Evolutionary conservation across 1,284 basidiomycete species (phyloP).

Genomic region (Trichosporon sp.): DNA sequence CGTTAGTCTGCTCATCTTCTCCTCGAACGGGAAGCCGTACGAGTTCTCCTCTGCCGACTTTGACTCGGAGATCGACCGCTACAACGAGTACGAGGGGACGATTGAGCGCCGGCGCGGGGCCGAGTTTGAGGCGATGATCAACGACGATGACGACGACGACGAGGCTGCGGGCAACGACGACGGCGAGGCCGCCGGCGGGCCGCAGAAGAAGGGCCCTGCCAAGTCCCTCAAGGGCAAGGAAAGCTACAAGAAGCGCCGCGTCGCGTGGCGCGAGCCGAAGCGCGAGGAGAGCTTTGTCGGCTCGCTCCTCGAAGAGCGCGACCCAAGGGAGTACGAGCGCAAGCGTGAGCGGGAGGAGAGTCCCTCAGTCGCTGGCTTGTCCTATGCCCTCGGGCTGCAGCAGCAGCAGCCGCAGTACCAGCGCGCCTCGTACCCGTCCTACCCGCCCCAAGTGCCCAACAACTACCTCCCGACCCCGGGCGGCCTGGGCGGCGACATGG

Average conservation of each 20-base stretch:
- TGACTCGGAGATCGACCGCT: slow-evolving; percentile 53
- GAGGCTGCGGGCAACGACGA: slow-evolving; percentile 27
- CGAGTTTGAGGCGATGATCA: slow-evolving; percentile 55
- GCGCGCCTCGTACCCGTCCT: neutral
- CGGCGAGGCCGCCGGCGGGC: neutral
- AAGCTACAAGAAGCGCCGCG: slow-evolving; percentile 43
- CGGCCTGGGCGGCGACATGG: slow-evolving; percentile 28
- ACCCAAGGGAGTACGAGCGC: neutral
- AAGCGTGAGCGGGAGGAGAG: slow-evolving; percentile 13
- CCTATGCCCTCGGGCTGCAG: slow-evolving; percentile 32
- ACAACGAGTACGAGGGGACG: slow-evolving; percentile 56
- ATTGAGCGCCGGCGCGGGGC: slow-evolving; percentile 55
- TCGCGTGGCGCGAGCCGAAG: slow-evolving; percentile 24
- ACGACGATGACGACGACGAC: slow-evolving; percentile 53
- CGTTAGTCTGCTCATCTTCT: slow-evolving; percentile 56
- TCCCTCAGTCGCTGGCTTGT: slow-evolving; percentile 22
- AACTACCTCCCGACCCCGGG: neutral
- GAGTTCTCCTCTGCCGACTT: slow-evolving; percentile 54
- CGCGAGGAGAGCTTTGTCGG: slow-evolving; percentile 43
- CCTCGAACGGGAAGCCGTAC: slow-evolving; percentile 52
- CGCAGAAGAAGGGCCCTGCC: slow-evolving; percentile 29
- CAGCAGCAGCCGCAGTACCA: slow-evolving; percentile 20
- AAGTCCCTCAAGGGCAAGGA: slow-evolving; percentile 53
- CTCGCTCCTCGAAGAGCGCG: slow-evolving; percentile 32
- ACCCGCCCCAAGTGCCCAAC: neutral